phyloP scores from a whole-genome alignment of 768 basidiomycete genomes.

The Psilocybe cubensis region DNA sequence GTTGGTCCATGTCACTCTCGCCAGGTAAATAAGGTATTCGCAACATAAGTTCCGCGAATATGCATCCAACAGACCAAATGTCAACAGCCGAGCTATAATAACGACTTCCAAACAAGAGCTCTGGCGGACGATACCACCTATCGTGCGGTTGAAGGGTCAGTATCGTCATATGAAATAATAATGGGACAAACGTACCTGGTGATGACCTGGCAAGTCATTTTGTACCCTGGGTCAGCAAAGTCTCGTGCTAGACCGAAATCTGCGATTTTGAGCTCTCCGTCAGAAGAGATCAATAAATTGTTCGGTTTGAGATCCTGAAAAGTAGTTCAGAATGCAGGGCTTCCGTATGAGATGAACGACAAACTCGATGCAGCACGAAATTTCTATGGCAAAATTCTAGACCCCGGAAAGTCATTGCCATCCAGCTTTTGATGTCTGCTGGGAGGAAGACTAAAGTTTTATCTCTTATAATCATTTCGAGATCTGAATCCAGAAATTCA shows the following conservation, averaged over 20 bases:
- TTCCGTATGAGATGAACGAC: constrained; percentile 17
- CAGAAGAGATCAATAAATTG: constrained; percentile 90
- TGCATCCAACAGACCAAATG: constrained; percentile 97
- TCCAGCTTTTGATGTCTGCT: constrained; percentile 98
- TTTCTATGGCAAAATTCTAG: constrained; percentile 98
- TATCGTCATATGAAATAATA: neutral
- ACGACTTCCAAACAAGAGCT: constrained; percentile 88
- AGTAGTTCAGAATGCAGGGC: neutral
- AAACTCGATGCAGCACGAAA: constrained; percentile 89
- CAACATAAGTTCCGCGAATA: constrained; percentile 97
- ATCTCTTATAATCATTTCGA: constrained; percentile 97
- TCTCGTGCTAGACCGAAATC: constrained; percentile 99
- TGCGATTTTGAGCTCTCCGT: constrained; percentile 94
- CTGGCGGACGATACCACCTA: constrained; percentile 98
- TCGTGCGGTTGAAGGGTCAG: constrained; percentile 1
- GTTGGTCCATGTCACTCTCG: constrained; percentile 95
- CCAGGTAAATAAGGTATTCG: constrained; percentile 95
- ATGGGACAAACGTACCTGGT: constrained; percentile 67
- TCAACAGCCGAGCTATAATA: constrained; percentile 94
- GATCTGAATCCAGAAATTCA: constrained; percentile 94
- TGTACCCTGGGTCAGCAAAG: constrained; percentile 91
- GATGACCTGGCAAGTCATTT: constrained; percentile 99
- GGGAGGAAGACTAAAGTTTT: constrained; percentile 89
- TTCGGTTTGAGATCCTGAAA: constrained; percentile 96
- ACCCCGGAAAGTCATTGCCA: constrained; percentile 97